Conservation (phyloP, 1,139 yeast species). For the Entelexis paramagnoliae region DNA sequence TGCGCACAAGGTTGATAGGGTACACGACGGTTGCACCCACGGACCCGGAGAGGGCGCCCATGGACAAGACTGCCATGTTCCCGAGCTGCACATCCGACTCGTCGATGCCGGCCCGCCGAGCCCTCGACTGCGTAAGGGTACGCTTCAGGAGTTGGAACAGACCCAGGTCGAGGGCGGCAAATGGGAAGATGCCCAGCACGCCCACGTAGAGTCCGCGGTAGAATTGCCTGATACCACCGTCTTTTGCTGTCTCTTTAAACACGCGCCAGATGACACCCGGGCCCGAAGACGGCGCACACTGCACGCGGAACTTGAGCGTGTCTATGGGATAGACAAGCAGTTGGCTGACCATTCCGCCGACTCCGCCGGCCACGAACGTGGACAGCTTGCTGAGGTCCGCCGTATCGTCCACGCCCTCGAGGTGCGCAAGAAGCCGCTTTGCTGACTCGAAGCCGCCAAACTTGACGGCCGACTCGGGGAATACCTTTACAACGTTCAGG, state of each 20-base stretch:
- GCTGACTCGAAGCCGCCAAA: slow-evolving; percentile 91
- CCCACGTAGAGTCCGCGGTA: slow-evolving; percentile 86
- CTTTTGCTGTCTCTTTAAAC: slow-evolving; percentile 62
- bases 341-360: slow-evolving; percentile 92
- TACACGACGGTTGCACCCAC: slow-evolving; percentile 94
- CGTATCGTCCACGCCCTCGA: slow-evolving; percentile 71
- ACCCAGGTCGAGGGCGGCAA: slow-evolving; percentile 91
- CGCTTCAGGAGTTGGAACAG: slow-evolving; percentile 79
- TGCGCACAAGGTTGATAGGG: slow-evolving; percentile 80
- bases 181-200: slow-evolving; percentile 88
- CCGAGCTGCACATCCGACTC: slow-evolving; percentile 65
- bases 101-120: slow-evolving; percentile 41
- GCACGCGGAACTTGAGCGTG: slow-evolving; percentile 64
- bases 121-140: slow-evolving; percentile 58
- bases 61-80: slow-evolving; percentile 65
- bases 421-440: slow-evolving; percentile 58
- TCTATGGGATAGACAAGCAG: slow-evolving; percentile 93
- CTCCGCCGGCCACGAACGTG: slow-evolving; percentile 86
- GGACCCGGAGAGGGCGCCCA: slow-evolving; percentile 92
- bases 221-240: slow-evolving; percentile 69
- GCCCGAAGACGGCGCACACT: slow-evolving; percentile 35
- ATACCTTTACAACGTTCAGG: slow-evolving; percentile 80
- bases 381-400: slow-evolving; percentile 62
- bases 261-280: slow-evolving; percentile 60
- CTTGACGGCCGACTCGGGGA: slow-evolving; percentile 96